Evolutionary conservation across 371 early-diverging fungal species (phyloP), one percentile per base, ranked within the genome.

Genomic region (Mortierella sp.): DNA sequence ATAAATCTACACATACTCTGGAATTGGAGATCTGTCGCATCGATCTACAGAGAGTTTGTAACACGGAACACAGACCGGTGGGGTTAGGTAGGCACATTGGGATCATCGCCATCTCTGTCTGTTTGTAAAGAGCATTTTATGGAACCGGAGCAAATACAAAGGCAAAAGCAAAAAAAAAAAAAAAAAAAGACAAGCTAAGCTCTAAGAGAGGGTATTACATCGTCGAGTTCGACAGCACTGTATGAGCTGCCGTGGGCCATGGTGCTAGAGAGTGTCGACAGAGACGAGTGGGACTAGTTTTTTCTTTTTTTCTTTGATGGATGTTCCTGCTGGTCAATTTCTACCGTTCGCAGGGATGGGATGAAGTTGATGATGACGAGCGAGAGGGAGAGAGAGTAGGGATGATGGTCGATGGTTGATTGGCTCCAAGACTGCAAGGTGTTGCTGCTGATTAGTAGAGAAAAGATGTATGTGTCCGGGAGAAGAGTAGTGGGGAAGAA

Each of bases 161-260:
- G n/a, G n/a, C n/a, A n/a, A n/a, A 23, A 5, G 23, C 19, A 55
- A 19, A 14, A 21, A 50, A 14, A 14, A 16, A 50, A 14, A 14
- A 14, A 21, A 50, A 14, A 7, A 50, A 50, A 50, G 50, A 43
- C 65, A 71, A 64, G 65, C 67, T 46, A 71, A 14, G 16, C 14
- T 50, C 50, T 14, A 21, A 50, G 50, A 50, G 50, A 50, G 5
- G 14, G n/a, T 14, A 16, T 50, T 19, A 23, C 79, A 69, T 79
- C 79, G 62, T 79, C 79, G 30, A 79, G 72, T 65, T 79, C 79
- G 56, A 79, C 69, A 65, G 79, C 79, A 46, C 69, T 69, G 60
- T 79, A 79, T 53, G 69, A 72, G 23, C 73, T 73, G 15, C 72
- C 68, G 65, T 69, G 69, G 28, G 79, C 52, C 79, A 79, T 77